Base-by-base conservation (phyloP, 75 land plant species). In the Gnetum montanum region DNA sequence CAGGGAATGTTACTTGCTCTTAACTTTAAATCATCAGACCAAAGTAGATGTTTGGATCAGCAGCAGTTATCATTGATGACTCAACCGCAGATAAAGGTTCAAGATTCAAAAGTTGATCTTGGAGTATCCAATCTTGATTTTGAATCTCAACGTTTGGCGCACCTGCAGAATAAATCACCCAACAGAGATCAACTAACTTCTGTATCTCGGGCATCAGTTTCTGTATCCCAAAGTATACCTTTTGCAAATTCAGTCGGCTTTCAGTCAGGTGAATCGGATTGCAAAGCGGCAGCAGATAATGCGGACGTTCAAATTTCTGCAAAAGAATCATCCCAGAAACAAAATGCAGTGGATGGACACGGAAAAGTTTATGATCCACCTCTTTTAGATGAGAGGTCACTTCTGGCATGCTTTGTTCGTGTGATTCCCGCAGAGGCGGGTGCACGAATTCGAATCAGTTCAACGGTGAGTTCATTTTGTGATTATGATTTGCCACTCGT, bases 351-450 rank as follows among this genome's bases (percentile, higher is more conserved):
- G 36, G 75, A 71, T 55, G 63, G 59, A 26, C 29, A 59, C 28
- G 70, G 58, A 31, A 90, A 75, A 54, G 24, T 43, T 26, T 38
- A 61, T 8, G 79, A 71, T 15, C 70, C 65, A 49, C 34, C 48
- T 27, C 69, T 85, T 27, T 68, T 94, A 46, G 96, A 86, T 65
- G 95, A 89, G 65, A 80, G 72, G 65, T 70, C 81, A 34, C 59
- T 94, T 48, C 58, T 94, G 57, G 81, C 83, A 23, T 94, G 96
- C 65, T 81, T 94, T 47, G 83, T 85, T 48, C 85, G 99, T 45
- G 86, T 81, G 1, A 91, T 89, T 51, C 96, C 96, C 40, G 64
- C 99, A 13, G 87, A 82, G 53, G 50, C 76, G 51, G 72, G 76
- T 75, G 79, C 85, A 54, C 76, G 64, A 55, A 86, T 90, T 54